These are phyloP conservation scores for Rubus parviflorus DNA, from an alignment of 306 rosid species.

Conservation along the genomic window DNA sequence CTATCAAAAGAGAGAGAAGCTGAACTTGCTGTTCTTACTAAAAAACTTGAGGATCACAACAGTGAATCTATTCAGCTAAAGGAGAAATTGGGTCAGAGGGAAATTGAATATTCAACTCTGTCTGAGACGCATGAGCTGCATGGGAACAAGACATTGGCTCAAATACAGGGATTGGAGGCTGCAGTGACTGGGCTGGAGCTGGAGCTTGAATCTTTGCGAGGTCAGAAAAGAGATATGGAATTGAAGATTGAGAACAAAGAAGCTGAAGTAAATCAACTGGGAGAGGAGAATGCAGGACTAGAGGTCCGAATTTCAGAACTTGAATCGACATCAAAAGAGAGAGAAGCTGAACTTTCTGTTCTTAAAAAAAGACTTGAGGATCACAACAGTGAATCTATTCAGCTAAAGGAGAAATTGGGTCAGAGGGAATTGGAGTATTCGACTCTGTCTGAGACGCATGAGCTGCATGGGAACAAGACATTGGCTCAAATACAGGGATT, in stretches of 20 bases:
- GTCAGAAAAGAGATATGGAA: slow-evolving; percentile 47
- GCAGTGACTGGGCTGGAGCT: slow-evolving; percentile 37
- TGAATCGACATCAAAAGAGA: slow-evolving; percentile 42
- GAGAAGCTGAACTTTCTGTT: slow-evolving; percentile 50
- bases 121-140: slow-evolving; percentile 51
- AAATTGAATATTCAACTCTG: slow-evolving; percentile 52
- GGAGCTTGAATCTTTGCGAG: slow-evolving; percentile 51
- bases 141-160: slow-evolving; percentile 44
- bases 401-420: slow-evolving; percentile 46
- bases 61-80: slow-evolving; percentile 43
- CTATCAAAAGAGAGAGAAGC: slow-evolving; percentile 50
- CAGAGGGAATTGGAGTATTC: slow-evolving; percentile 54
- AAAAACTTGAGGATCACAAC: slow-evolving; percentile 39
- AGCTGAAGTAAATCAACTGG: slow-evolving; percentile 49
- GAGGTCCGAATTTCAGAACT: slow-evolving; percentile 50
- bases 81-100: slow-evolving; percentile 59
- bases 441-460: slow-evolving; percentile 51
- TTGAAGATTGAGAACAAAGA: slow-evolving; percentile 44
- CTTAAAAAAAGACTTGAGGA: slow-evolving; percentile 47
- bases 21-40: slow-evolving; percentile 43
- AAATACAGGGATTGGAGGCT: slow-evolving; percentile 41
- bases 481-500: slow-evolving; percentile 41
- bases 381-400: slow-evolving; percentile 27
- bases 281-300: slow-evolving; percentile 47
- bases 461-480: slow-evolving; percentile 44